These are phyloP conservation scores for Hypoxylon trugodes DNA, from an alignment of 495 filamentous ascomycete genomes.

Conservation along the genomic window DNA sequence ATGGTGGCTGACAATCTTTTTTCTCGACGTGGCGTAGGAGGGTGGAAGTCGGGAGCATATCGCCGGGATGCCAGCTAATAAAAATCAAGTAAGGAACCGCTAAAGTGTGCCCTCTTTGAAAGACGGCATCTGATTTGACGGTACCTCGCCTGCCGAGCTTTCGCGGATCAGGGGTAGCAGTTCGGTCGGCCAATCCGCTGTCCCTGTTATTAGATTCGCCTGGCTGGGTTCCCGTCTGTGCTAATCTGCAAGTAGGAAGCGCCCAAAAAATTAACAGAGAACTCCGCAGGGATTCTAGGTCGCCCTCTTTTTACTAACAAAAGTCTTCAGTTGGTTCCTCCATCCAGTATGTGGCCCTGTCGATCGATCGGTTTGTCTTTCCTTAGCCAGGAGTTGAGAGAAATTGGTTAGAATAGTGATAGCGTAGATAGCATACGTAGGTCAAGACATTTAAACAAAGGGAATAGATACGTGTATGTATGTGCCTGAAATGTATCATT, in stretches of 20 bases:
- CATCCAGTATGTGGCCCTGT: constrained; percentile 17
- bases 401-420: not conserved
- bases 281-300: constrained; percentile 18
- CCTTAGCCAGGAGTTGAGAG: constrained; percentile 2
- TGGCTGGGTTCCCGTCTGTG: constrained; percentile 30
- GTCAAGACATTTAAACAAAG: constrained; percentile 11
- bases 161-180: constrained; percentile 30
- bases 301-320: not conserved
- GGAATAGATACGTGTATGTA: no score
- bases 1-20: constrained; percentile 8
- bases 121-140: constrained; percentile 23
- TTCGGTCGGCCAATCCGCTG: constrained; percentile 30
- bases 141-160: constrained; percentile 27
- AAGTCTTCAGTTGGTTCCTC: no score
- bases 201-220: constrained; percentile 25
- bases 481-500: not conserved
- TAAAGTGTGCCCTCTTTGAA: constrained; percentile 8
- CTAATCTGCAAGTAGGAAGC: constrained; percentile 13
- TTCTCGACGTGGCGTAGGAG: constrained; percentile 29
- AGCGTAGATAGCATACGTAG: not conserved
- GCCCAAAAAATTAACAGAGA: constrained; percentile 29
- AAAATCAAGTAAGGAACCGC: constrained; percentile 14
- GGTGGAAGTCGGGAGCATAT: constrained; percentile 24
- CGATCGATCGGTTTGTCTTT: constrained; percentile 25
- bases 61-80: constrained; percentile 28